Percentiles rank a stretch among this genome's conserved stretches.
These are phyloP conservation scores for Tricholoma saponaceum DNA, from an alignment of 768 basidiomycete species.

Conservation along the genomic window DNA sequence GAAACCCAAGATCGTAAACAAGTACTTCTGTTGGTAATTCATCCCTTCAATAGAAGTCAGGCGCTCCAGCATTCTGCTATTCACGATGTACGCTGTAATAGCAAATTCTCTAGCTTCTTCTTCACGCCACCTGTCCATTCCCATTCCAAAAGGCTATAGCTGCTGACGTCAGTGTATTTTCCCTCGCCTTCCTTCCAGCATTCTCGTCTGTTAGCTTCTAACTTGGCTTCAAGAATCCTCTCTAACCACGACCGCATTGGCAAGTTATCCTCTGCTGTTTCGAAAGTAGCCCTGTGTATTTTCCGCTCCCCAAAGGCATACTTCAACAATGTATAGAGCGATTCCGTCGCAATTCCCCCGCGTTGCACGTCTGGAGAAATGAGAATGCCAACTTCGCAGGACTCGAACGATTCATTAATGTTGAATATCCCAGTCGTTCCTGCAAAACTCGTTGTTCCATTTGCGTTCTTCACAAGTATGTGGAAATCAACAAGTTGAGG, in stretches of 20 bases:
- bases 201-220: slow-evolving; percentile 35
- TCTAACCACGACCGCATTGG: slow-evolving; percentile 46
- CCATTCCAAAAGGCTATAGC: slow-evolving; percentile 39
- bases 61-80: background rate
- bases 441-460: slow-evolving; percentile 26
- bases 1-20: background rate
- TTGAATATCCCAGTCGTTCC: slow-evolving; percentile 36
- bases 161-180: slow-evolving; percentile 31
- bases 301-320: slow-evolving; percentile 39
- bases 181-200: slow-evolving; percentile 35
- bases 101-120: slow-evolving; percentile 21
- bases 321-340: slow-evolving; percentile 34
- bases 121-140: slow-evolving; percentile 38
- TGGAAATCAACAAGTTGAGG: slow-evolving; percentile 31
- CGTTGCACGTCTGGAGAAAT: slow-evolving; percentile 33
- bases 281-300: slow-evolving; percentile 38
- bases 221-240: slow-evolving; percentile 30
- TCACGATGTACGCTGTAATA: background rate
- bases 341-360: slow-evolving; percentile 38
- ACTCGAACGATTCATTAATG: slow-evolving; percentile 29
- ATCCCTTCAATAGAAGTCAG: background rate
- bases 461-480: slow-evolving; percentile 24
- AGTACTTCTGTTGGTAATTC: background rate
- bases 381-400: slow-evolving; percentile 40
- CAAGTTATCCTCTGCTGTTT: slow-evolving; percentile 36